Evolutionary conservation across 345 rosid species (phyloP).

Genomic region (Populus deltoides): DNA sequence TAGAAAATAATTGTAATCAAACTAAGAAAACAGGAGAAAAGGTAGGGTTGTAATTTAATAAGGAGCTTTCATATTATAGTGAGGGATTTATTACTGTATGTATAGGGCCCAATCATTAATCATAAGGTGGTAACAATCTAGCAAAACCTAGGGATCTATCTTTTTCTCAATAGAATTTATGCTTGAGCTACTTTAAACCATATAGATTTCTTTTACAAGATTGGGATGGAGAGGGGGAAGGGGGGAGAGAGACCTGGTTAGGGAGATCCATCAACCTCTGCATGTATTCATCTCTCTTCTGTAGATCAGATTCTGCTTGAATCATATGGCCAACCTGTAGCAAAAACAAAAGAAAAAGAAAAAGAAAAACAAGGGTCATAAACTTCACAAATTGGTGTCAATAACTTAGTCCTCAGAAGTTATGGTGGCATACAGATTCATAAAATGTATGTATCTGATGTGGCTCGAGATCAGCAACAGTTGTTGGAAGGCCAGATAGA

Average conservation of each 20-base stretch:
- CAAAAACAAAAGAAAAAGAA: neutral
- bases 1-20: neutral
- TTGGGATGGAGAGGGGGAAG: neutral
- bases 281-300: slow-evolving; percentile 93
- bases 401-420: neutral
- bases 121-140: neutral
- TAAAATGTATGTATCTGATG: slow-evolving; percentile 97
- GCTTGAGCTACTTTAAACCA: neutral
- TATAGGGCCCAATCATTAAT: neutral
- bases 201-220: neutral
- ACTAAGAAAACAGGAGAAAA: neutral
- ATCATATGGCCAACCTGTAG: slow-evolving; percentile 93
- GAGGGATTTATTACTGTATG: neutral
- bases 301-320: slow-evolving; percentile 95
- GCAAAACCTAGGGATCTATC: neutral
- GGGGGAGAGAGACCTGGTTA: slow-evolving; percentile 53
- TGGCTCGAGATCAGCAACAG: slow-evolving; percentile 97
- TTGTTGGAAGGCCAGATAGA: slow-evolving; percentile 82
- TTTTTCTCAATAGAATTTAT: neutral
- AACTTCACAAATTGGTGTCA: neutral
- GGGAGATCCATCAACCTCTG: slow-evolving; percentile 95
- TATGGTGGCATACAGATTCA: slow-evolving; percentile 66
- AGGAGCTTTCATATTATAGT: neutral
- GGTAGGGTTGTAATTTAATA: neutral
- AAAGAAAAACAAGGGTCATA: neutral